Evolutionary conservation across 1,284 basidiomycete genomes (phyloP).

Genomic region (Tilletia setariae): DNA sequence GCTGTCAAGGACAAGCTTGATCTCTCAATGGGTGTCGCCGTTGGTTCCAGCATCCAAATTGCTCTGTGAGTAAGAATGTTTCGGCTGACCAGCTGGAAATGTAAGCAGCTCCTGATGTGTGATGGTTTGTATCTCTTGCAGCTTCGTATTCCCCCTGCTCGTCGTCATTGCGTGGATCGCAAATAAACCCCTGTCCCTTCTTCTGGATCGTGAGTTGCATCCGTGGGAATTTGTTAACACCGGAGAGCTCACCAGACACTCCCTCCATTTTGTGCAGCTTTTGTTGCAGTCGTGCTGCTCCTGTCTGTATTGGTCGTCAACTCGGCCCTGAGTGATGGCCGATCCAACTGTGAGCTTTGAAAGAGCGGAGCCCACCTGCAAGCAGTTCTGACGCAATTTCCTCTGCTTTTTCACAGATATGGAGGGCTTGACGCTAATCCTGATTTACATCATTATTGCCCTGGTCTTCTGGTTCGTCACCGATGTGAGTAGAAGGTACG

Average conservation of each 20-base stretch:
- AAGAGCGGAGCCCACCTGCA: too few species aligned
- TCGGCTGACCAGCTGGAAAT: neutral
- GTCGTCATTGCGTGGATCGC: slow-evolving; percentile 47
- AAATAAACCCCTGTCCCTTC: slow-evolving; percentile 36
- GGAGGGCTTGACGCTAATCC: slow-evolving; percentile 42
- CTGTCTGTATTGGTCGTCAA: slow-evolving; percentile 41
- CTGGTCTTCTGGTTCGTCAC: slow-evolving; percentile 39
- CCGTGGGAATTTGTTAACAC: neutral
- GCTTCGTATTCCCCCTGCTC: slow-evolving; percentile 43
- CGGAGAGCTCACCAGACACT: neutral
- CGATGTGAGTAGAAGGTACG: slow-evolving; percentile 11
- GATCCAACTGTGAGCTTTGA: slow-evolving; percentile 26
- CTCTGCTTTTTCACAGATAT: slow-evolving; percentile 18
- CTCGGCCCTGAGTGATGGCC: slow-evolving; percentile 41
- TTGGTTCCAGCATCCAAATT: slow-evolving; percentile 47
- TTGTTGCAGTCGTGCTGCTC: slow-evolving; percentile 44
- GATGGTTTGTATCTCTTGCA: neutral
- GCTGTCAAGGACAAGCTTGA: slow-evolving; percentile 48
- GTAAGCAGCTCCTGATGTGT: neutral
- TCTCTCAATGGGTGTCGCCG: slow-evolving; percentile 40
- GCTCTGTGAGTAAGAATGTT: slow-evolving; percentile 22
- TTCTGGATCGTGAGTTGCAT: slow-evolving; percentile 34
- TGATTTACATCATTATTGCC: slow-evolving; percentile 39
- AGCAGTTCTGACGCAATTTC: neutral
- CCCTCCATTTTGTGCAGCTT: slow-evolving; percentile 18